phyloP scores from a whole-genome alignment of 164 flowering plant genomes.

The Magnolia sinica region DNA sequence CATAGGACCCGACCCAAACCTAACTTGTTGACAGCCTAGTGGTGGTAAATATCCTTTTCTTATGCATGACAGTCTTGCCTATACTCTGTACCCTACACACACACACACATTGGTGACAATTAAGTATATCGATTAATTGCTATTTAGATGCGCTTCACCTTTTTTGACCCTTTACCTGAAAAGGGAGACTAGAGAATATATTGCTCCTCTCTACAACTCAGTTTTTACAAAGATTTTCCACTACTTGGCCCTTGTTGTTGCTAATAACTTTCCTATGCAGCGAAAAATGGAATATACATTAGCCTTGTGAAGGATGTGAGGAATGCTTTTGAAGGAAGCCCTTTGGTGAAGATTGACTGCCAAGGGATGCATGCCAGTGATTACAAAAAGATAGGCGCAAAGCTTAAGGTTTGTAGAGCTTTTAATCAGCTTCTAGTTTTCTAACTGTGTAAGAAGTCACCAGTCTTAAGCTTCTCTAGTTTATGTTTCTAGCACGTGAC shows the following conservation, averaged over 20 bases:
- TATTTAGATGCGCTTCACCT: too few relatives aligned
- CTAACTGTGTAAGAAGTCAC: not conserved
- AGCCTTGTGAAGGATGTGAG: constrained; percentile 77
- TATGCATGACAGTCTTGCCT: too few relatives aligned
- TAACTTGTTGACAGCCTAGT: too few relatives aligned
- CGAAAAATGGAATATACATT: constrained; percentile 82
- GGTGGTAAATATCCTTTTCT: too few relatives aligned
- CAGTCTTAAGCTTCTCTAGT: not conserved
- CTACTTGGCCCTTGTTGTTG: not conserved
- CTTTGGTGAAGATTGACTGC: constrained; percentile 82
- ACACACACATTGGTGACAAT: too few relatives aligned
- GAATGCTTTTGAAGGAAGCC: constrained; percentile 86
- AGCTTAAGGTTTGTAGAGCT: constrained; percentile 66
- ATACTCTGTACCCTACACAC: too few relatives aligned
- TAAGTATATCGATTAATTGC: too few relatives aligned
- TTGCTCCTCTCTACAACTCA: too few relatives aligned
- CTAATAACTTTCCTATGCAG: constrained; percentile 32
- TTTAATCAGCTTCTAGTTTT: not conserved
- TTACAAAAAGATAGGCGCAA: constrained; percentile 92
- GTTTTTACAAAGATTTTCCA: not conserved
- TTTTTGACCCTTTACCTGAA: too few relatives aligned
- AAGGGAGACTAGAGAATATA: too few relatives aligned
- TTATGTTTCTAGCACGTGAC: not conserved
- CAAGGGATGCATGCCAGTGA: constrained; percentile 80
- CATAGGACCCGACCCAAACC: too few relatives aligned